These are phyloP conservation scores for Hansfordia pulvinata DNA, from an alignment of 2,329 filamentous ascomycete species.

Conservation along the genomic window DNA sequence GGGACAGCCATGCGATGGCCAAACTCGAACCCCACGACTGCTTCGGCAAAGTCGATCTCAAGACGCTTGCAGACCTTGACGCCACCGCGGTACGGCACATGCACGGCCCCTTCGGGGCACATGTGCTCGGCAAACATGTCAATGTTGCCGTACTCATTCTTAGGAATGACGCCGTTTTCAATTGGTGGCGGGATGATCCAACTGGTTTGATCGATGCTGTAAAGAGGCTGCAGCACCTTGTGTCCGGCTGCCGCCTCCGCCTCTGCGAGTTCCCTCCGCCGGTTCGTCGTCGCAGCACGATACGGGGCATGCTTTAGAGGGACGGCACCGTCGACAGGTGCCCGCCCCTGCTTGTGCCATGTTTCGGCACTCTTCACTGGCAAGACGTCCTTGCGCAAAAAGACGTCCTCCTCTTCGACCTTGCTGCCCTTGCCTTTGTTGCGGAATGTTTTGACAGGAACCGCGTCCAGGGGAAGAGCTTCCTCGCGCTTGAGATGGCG, in stretches of 20 bases:
- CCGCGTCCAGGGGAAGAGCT: conserved; percentile 57
- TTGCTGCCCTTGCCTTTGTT: conserved; percentile 63
- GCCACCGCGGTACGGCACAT: conserved; percentile 67
- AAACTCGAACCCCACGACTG: conserved; percentile 93
- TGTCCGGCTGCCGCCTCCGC: conserved; percentile 65
- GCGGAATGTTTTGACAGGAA: conserved; percentile 61
- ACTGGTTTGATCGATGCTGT: conserved; percentile 73
- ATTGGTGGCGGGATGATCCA: conserved; percentile 92
- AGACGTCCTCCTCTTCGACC: conserved; percentile 67
- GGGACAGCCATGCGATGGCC: conserved; percentile 89
- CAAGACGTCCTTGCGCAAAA: conserved; percentile 63
- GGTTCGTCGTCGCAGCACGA: conserved; percentile 76
- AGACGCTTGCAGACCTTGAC: conserved; percentile 73
- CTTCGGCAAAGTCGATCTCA: conserved; percentile 80
- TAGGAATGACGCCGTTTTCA: conserved; percentile 69
- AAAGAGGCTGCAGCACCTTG: conserved; percentile 79
- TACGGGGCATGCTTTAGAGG: conserved; percentile 82
- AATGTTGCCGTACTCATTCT: conserved; percentile 92
- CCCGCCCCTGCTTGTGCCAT: conserved; percentile 93
- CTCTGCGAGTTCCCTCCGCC: conserved; percentile 81
- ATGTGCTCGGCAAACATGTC: conserved; percentile 91
- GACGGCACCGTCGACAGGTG: conserved; percentile 52
- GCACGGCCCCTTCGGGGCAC: conserved; percentile 69
- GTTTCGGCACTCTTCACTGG: conserved; percentile 84
- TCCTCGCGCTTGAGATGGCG: conserved; percentile 87